These are phyloP conservation scores for Erigeron canadensis DNA, from an alignment of 129 eudicot species.

Conservation along the genomic window DNA sequence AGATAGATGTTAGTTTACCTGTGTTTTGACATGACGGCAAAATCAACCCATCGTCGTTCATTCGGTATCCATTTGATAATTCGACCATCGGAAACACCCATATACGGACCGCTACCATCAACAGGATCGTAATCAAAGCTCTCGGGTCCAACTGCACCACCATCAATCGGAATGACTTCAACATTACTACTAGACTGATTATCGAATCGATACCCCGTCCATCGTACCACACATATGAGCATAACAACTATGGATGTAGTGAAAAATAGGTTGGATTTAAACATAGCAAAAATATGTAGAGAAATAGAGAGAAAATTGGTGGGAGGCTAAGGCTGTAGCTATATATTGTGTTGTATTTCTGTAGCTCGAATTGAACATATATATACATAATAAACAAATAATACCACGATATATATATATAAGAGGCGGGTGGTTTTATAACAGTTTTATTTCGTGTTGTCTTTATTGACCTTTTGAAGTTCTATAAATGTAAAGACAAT, in stretches of 20 bases:
- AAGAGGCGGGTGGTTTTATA: too few species aligned
- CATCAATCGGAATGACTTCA: constrained; percentile 22
- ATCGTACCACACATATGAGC: constrained; percentile 29
- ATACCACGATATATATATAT: too few species aligned
- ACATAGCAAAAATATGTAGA: constrained; percentile 15
- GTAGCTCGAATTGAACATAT: constrained; percentile 1
- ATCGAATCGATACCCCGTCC: constrained; percentile 2
- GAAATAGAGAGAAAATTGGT: background rate
- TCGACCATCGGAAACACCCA: constrained; percentile 95
- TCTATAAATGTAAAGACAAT: background rate
- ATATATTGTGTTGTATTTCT: background rate
- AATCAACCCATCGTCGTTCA: constrained; percentile 54
- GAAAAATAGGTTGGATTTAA: constrained; percentile 36
- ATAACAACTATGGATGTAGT: constrained; percentile 26
- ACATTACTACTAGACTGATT: background rate
- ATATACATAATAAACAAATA: too few species aligned
- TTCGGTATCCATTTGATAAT: constrained; percentile 53
- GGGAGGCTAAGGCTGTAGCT: too few species aligned
- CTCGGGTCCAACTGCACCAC: constrained; percentile 81
- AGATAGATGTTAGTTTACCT: constrained; percentile 35
- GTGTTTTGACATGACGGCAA: constrained; percentile 65
- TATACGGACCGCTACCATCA: constrained; percentile 73
- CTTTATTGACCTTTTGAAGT: background rate
- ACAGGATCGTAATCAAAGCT: constrained; percentile 65
- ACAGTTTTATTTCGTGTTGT: constrained; percentile 19